Evolutionary conservation across 164 flowering plant species (phyloP), one percentile per base, ranked within the genome.

Genomic region (Saururus chinensis): DNA sequence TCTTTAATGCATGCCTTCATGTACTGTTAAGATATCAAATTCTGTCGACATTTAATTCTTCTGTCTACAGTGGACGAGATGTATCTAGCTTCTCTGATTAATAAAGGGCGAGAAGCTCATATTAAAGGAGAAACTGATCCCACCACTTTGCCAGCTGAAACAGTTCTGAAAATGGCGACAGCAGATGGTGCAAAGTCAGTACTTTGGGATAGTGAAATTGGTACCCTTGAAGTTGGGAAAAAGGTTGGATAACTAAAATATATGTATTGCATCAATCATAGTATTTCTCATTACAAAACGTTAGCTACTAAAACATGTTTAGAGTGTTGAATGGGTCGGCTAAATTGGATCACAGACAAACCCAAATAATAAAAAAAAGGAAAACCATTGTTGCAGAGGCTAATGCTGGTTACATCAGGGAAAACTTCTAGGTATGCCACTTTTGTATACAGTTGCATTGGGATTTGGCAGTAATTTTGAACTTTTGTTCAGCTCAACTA

Each of bases 81-180:
- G 96, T 88, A 86, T 72, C 78, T 88, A 9, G 96, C 96, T 70
- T 91, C 98, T 65, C 73, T 91, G 53, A 81, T 91, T 57, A 91
- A 88, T 77, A 91, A 88, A 80, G 96, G 93, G n/a, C 73, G 89
- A 35, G 96, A 86, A 76, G 90, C 81, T 57, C 74, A 70, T 74
- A 21, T 48, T 13, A 78, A 65, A 30, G 98, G 98, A 64, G 77
- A 81, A 54, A 88, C 93, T 51, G 87, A 91, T 73, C 96, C 98
- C 22, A 83, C 98, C 40, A 87, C 78, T 66, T 67, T 88, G 25
- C 90, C 96, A 66, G 91, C 93, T 69, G 90, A 85, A 74, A 71
- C 74, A 4, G 71, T 88, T 65, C 82, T 88, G 40, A 76, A 70
- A 74, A 83, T 91, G 98, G 96, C 71, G 11, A 91, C 97, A 40